phyloP scores from a whole-genome alignment of 805 yeast species.

The Teunomyces funiuensis region DNA sequence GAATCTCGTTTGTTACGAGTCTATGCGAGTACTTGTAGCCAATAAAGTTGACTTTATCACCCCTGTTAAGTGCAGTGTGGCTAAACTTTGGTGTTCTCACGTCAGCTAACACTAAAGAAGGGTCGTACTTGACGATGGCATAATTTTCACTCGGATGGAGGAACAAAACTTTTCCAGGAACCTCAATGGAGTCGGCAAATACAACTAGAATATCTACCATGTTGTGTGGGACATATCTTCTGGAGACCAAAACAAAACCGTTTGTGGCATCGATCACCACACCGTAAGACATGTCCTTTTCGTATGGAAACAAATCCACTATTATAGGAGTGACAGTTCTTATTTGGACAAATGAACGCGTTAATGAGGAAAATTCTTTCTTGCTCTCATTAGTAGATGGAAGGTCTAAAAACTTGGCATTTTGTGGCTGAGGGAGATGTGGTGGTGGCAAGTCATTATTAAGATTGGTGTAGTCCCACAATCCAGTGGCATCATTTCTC shows the following conservation, averaged over 20 bases:
- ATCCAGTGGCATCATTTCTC: constrained; percentile 55
- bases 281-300: constrained; percentile 67
- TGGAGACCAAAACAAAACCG: constrained; percentile 78
- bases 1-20: constrained; percentile 70
- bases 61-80: constrained; percentile 58
- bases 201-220: constrained; percentile 71
- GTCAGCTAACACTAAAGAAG: constrained; percentile 67
- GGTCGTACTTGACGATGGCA: constrained; percentile 81
- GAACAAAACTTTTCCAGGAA: constrained; percentile 79
- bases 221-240: constrained; percentile 81
- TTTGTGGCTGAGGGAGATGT: constrained; percentile 48
- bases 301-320: constrained; percentile 71
- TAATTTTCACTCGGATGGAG: constrained; percentile 87
- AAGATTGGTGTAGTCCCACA: constrained; percentile 53
- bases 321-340: constrained; percentile 64
- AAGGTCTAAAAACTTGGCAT: constrained; percentile 69
- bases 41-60: constrained; percentile 73
- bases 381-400: constrained; percentile 51
- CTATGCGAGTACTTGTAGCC: constrained; percentile 76
- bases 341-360: constrained; percentile 71
- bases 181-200: constrained; percentile 80
- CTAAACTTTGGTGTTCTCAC: constrained; percentile 67
- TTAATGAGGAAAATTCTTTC: constrained; percentile 53
- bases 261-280: constrained; percentile 75
- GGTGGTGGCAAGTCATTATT: constrained; percentile 64